Percentiles rank a stretch among this genome's conserved stretches.
These are phyloP conservation scores for Cicer bijugum DNA, from an alignment of 306 rosid species.

Conservation along the genomic window DNA sequence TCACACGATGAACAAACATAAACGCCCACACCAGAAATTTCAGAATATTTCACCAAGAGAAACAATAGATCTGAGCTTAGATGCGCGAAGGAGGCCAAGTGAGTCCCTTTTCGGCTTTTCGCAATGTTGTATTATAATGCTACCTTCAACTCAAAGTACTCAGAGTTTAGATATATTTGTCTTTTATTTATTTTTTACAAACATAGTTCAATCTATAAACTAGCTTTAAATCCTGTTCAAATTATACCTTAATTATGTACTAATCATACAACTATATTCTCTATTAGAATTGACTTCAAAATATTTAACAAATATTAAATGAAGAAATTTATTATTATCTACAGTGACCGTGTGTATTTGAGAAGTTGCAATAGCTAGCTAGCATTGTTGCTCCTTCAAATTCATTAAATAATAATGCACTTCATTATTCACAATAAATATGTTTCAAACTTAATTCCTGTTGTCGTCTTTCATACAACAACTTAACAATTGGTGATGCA, in stretches of 20 bases:
- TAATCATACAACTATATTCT: constrained; percentile 43
- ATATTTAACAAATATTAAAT: not conserved
- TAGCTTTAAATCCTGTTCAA: constrained; percentile 18
- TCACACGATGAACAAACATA: no score
- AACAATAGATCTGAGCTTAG: no score
- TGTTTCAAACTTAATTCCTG: no score
- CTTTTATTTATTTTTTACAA: not conserved
- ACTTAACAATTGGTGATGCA: no score
- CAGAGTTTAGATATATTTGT: no score
- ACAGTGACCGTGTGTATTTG: constrained; percentile 12
- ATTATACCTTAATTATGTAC: constrained; percentile 16
- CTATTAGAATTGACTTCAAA: constrained; percentile 13
- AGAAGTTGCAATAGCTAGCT: constrained; percentile 42
- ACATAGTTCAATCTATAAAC: constrained; percentile 13
- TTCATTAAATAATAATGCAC: constrained; percentile 3
- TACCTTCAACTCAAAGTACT: no score
- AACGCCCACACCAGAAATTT: no score
- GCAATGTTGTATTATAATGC: no score
- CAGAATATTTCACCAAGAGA: no score
- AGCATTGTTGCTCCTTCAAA: constrained; percentile 23
- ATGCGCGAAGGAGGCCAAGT: no score
- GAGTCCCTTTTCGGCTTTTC: no score
- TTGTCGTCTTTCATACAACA: no score
- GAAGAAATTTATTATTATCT: constrained; percentile 36
- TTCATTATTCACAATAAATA: constrained; percentile 37